Base-by-base conservation (phyloP, 2,329 filamentous ascomycete genomes). In the Chrysoporthe austroafricana region DNA sequence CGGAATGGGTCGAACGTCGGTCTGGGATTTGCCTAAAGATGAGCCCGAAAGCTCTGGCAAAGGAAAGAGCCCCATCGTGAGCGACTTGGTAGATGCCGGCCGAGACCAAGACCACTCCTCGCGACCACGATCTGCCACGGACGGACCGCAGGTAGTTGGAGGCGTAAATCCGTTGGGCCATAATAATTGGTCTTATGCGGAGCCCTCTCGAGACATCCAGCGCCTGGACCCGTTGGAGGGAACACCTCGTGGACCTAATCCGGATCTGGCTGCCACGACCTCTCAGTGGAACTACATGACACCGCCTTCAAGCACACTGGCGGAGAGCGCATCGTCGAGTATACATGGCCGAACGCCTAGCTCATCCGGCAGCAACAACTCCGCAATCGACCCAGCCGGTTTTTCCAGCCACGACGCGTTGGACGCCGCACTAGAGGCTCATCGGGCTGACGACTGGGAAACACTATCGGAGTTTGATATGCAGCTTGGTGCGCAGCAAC, bases 101-200 rank as follows among this genome's bases (percentile, higher is more conserved):
- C 58, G n/a, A 66, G 52, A 59, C 66, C 70, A 42, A 70, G 69
- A 57, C 70, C 57, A 69, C 32, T 58, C 72, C 6, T 66, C 74
- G 21, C 78, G 87, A 48, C 85, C 84, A 21, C 80, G 88, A 56
- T 82, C 88, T 39, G 79, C 82, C 62, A 89, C 88, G 0, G 88
- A 89, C 72, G 87, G 87, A 0, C 85, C 85, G 4, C 79, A 79
- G 56, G 73, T 76, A 6, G 78, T 78, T 4, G 77, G 80, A 9
- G 76, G 76, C 2, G 77, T 83, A 64, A 84, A 87, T 62, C 84
- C 85, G 0, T 74, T 90, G 18, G 87, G 82, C 1, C 86, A 86
- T 73, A 88, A 88, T 70, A 89, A 79, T 71, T 90, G 88, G 88
- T 83, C 83, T 0, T 90, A 89, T 71, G 78, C 80, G 4, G 77